These are phyloP conservation scores for Leptographium galeiforme DNA, from an alignment of 2,329 filamentous ascomycete genomes.

Conservation along the genomic window DNA sequence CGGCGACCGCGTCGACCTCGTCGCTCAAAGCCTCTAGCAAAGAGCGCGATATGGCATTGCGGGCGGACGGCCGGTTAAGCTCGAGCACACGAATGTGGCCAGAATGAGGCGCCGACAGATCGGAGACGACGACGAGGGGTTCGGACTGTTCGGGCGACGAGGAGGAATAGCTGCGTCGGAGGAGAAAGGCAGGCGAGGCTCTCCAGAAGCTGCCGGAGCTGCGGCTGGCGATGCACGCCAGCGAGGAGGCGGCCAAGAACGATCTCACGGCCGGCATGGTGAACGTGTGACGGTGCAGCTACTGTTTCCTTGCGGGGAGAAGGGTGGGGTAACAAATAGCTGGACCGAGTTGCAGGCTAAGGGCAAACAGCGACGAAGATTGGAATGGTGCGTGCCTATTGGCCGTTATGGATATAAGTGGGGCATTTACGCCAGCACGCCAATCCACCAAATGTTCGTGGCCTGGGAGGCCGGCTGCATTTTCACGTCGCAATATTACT, in stretches of 20 bases:
- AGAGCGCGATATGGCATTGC: slow-evolving; percentile 79
- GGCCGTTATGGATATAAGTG: no score
- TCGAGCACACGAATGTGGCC: slow-evolving; percentile 82
- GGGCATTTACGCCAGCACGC: no score
- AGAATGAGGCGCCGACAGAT: slow-evolving; percentile 62
- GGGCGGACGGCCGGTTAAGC: slow-evolving; percentile 69
- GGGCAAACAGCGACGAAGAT: no score
- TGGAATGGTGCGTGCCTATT: no score
- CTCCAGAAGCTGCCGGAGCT: neutral
- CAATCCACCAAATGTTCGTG: no score
- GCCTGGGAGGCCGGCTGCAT: no score
- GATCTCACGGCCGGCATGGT: neutral
- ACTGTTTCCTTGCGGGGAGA: no score
- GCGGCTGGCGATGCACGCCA: neutral
- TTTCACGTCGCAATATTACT: no score
- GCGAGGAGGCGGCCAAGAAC: neutral
- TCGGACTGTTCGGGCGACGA: slow-evolving; percentile 17
- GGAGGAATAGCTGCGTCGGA: neutral
- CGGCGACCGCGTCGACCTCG: slow-evolving; percentile 60
- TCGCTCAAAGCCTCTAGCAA: slow-evolving; percentile 59
- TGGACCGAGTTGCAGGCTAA: no score
- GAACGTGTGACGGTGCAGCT: neutral
- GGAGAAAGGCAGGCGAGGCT: neutral
- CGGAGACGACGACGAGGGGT: slow-evolving; percentile 54
- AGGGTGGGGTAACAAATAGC: no score